Evolutionary conservation across 2,329 filamentous ascomycete genomes (phyloP).

Genomic region (Hortaea sp.): DNA sequence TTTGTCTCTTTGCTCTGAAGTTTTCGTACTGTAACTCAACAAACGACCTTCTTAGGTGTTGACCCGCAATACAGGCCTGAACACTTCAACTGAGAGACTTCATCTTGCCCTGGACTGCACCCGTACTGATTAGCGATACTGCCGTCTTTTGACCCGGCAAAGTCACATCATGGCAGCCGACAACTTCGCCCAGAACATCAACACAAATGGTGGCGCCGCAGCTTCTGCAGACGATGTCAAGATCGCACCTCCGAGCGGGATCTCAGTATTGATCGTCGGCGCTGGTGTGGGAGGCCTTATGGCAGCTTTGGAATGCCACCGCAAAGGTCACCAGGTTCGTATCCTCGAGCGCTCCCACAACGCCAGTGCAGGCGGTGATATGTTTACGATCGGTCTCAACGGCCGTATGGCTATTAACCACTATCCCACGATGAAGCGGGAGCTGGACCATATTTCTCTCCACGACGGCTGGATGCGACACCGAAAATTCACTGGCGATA

Average conservation of each 20-base stretch:
- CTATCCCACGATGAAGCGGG: constrained; percentile 11
- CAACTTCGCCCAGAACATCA: not conserved
- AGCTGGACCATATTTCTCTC: constrained; percentile 10
- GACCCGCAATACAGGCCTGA: too few relatives aligned
- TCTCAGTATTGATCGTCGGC: constrained; percentile 16
- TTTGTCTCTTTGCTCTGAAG: too few relatives aligned
- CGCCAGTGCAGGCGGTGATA: constrained; percentile 4
- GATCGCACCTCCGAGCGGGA: constrained; percentile 5
- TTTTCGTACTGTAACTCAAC: too few relatives aligned
- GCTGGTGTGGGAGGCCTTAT: constrained; percentile 15
- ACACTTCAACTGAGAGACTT: too few relatives aligned
- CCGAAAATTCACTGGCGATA: constrained; percentile 12
- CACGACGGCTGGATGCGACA: constrained; percentile 12
- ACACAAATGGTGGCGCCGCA: not conserved
- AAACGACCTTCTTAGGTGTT: too few relatives aligned
- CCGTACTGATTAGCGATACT: too few relatives aligned
- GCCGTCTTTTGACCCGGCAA: not conserved
- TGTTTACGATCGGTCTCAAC: constrained; percentile 7
- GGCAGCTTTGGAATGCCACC: constrained; percentile 15
- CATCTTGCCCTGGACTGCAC: too few relatives aligned
- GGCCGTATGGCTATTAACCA: constrained; percentile 6
- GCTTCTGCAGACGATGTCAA: not conserved
- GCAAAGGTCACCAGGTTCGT: constrained; percentile 17
- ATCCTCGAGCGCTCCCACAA: constrained; percentile 8
- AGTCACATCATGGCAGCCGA: not conserved